Base-by-base conservation (phyloP, 179 eudicot genomes). In the Actinidia arguta region DNA sequence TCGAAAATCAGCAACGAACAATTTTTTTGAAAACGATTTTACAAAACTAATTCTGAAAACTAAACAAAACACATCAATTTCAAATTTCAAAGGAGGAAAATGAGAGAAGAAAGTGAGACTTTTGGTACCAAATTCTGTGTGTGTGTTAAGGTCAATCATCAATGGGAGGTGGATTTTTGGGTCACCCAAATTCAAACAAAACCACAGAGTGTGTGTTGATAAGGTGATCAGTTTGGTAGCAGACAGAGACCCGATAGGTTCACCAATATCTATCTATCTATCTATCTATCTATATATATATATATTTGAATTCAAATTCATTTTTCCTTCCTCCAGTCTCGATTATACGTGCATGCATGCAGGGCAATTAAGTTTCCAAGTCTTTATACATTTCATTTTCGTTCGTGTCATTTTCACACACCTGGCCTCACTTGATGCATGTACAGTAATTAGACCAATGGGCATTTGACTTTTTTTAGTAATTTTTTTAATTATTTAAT, bases 111-210 rank as follows among this genome's bases (percentile, higher is more conserved):
- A 68, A 68, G 36, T 13, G 22, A 17, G 18, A 18, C 12, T 42
- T 68, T 16, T 16, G 44, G 42, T 17, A 42, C 22, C 48, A 42
- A 42, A 68, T 24, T 68, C 73, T 39, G 20, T 56, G 42, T 78
- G 42, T 56, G 20, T 78, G 80, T 44, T n/a, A n/a, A 78, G 56
- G 80, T 62, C 80, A 62, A 82, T 66, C 69, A 55, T n/a, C n/a
- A n/a, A n/a, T n/a, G n/a, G n/a, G 80, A 62, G 46, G 46, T 75
- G 75, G 36, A 44, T 61, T 71, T 75, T 46, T 20, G 64, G 64
- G 64, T 59, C 46, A 5, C 71, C 20, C 71, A 66, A 66, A 66
- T 66, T 31, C 71, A 66, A 66, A 66, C 36, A 66, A 31, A 61
- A 9, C 25, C 63, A 58, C n/a, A 58, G 27, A 20, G n/a, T 61